phyloP scores from a whole-genome alignment of 257 asterid genomes.

The Voacanga thouarsii region DNA sequence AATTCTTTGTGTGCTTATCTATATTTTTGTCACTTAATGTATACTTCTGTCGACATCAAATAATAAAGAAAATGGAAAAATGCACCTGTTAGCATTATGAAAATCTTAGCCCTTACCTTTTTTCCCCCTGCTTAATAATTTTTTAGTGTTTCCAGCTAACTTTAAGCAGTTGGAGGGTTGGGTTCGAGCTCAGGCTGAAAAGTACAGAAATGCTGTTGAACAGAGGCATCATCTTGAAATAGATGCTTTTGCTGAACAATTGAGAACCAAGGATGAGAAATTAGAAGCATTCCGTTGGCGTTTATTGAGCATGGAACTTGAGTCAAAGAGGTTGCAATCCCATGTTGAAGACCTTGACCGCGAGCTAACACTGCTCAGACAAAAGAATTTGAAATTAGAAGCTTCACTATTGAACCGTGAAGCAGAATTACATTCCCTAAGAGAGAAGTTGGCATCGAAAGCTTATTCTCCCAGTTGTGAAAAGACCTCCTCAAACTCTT shows the following conservation, averaged over 20 bases:
- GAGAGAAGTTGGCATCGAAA: slow-evolving; percentile 50
- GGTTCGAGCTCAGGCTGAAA: slow-evolving; percentile 50
- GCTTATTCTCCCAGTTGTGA: slow-evolving; percentile 51
- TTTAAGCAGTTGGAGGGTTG: slow-evolving; percentile 48
- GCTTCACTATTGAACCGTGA: slow-evolving; percentile 50
- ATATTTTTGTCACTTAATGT: background rate
- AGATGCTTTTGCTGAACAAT: slow-evolving; percentile 85
- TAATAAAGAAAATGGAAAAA: background rate
- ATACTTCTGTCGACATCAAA: background rate
- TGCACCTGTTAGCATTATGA: background rate
- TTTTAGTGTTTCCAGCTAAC: slow-evolving; percentile 26
- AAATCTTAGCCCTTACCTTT: background rate
- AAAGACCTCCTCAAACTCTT: slow-evolving; percentile 42
- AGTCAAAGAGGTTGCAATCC: slow-evolving; percentile 63
- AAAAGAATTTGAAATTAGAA: slow-evolving; percentile 62
- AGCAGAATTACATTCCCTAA: slow-evolving; percentile 56
- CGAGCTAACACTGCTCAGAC: slow-evolving; percentile 50
- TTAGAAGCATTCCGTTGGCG: slow-evolving; percentile 78
- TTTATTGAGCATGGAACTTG: slow-evolving; percentile 69
- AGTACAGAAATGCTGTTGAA: slow-evolving; percentile 42
- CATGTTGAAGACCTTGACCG: slow-evolving; percentile 55
- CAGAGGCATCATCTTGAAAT: slow-evolving; percentile 60
- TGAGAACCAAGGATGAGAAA: slow-evolving; percentile 71
- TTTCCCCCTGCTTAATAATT: background rate
- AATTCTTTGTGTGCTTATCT: background rate